These are phyloP conservation scores for Curvularia sp. DNA, from an alignment of 2,329 filamentous ascomycete genomes.

Conservation along the genomic window DNA sequence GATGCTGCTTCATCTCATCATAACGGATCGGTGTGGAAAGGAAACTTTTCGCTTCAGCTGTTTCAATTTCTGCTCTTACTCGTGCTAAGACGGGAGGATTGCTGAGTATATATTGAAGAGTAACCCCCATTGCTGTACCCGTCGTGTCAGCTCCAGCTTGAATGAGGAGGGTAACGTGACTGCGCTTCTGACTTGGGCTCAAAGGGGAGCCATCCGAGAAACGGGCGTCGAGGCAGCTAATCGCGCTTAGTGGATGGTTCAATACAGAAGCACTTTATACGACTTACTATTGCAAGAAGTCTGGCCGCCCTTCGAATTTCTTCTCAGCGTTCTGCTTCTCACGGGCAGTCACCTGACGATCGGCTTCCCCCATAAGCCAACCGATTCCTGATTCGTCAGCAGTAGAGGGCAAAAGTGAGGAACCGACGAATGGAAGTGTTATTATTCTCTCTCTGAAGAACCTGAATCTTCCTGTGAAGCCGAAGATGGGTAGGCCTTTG, in stretches of 20 bases:
- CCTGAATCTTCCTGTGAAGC: constrained; percentile 46
- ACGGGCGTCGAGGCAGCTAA: constrained; percentile 46
- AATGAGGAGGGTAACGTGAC: constrained; percentile 51
- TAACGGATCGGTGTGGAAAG: constrained; percentile 39
- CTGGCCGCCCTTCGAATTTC: constrained; percentile 31
- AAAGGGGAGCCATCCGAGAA: constrained; percentile 41
- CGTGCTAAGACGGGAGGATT: constrained; percentile 25
- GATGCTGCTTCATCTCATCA: constrained; percentile 42
- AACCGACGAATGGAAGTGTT: constrained; percentile 31
- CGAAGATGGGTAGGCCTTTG: constrained; percentile 50
- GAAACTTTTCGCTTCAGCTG: constrained; percentile 26
- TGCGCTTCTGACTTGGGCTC: constrained; percentile 42
- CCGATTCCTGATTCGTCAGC: constrained; percentile 47
- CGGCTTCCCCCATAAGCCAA: constrained; percentile 50
- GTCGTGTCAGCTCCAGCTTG: constrained; percentile 51
- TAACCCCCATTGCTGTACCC: constrained; percentile 46
- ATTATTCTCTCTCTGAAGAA: constrained; percentile 48
- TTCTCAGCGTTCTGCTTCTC: constrained; percentile 37
- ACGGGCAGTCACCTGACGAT: constrained; percentile 41
- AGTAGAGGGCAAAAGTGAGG: constrained; percentile 43
- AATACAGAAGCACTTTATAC: neutral
- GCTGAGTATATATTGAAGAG: constrained; percentile 38
- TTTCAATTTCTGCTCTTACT: constrained; percentile 34
- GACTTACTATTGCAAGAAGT: constrained; percentile 48
- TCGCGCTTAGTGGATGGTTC: constrained; percentile 3